Percentiles rank a stretch among this genome's conserved stretches.
Evolutionary conservation across 768 basidiomycete species (phyloP).

Genomic region (Pleurotus salmoneostramineus): DNA sequence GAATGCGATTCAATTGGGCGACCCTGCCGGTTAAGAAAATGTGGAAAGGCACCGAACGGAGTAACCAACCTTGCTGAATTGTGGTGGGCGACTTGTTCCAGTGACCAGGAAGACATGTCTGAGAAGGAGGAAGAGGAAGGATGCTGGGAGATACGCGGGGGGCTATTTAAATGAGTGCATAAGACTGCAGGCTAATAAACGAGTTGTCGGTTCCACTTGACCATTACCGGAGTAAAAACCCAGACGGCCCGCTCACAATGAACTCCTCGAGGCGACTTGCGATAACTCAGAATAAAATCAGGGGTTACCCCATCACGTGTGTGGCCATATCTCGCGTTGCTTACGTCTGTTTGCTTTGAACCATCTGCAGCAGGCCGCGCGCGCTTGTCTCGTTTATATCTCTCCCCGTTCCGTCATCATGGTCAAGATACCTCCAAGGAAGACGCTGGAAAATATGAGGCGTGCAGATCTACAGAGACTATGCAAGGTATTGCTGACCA

Average conservation of each 20-base stretch:
- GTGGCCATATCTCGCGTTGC: not conserved
- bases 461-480: constrained; percentile 51
- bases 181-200: not conserved
- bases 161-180: not conserved
- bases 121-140: constrained; percentile 15
- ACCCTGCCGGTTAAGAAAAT: not conserved
- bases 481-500: constrained; percentile 54
- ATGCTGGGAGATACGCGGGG: not conserved
- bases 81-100: constrained; percentile 60
- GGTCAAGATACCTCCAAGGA: constrained; percentile 37
- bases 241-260: not conserved
- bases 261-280: not conserved
- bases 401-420: constrained; percentile 18
- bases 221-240: constrained; percentile 2
- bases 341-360: constrained; percentile 2
- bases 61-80: constrained; percentile 42
- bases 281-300: not conserved
- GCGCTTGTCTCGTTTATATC: not conserved
- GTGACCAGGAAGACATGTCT: constrained; percentile 39
- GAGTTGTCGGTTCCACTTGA: constrained; percentile 3
- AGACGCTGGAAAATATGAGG: constrained; percentile 41
- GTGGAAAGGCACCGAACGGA: constrained; percentile 4
- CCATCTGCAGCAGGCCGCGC: constrained; percentile 9
- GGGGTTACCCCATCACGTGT: not conserved
- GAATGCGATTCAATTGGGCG: not conserved